Base-by-base conservation (phyloP, 176 grass and related monocot species). In the Zizania latifolia region DNA sequence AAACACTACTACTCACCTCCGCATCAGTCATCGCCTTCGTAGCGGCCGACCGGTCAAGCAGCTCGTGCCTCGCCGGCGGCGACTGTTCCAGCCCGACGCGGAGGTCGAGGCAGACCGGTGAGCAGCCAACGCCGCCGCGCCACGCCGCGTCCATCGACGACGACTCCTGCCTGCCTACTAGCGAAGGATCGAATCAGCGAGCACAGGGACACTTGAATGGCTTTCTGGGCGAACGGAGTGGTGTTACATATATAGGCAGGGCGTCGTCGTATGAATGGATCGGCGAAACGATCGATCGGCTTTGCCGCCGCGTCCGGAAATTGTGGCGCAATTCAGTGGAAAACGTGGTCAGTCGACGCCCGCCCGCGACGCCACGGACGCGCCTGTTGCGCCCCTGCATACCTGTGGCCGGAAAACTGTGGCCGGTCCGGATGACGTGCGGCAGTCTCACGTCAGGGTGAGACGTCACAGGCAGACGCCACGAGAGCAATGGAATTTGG, bases 21-120 rank as follows among this genome's bases (percentile, higher is more conserved):
- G 79, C 36, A 30, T 62, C 82, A 0, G 31, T 35, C 10, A 28
- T 21, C 46, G 6, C 0, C 46, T 2, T 53, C 26, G 57, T 31
- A 64, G 1, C 32, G 59, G 64, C 17, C 34, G 38, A 38, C 11
- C 13, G 1, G 27, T 60, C 30, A 14, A 23, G 53, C 24, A 4
- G 31, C 1, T 6, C 66, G 64, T 30, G 0, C 62, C 23, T 50
- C 65, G 70, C 57, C 70, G 62, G 28, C 57, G 66, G 41, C 22
- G 43, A 59, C 37, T 73, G n/a, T 1, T 56, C 43, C 31, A 63
- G 83, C 3, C 94, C 94, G 66, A 92, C 78, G 79, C 57, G 68
- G 65, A 97, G 90, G 67, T 89, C 91, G 19, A 97, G 79, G 58
- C 86, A 91, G 2, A 92, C 68, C 2, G 88, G 76, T 19, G 83